Base-by-base conservation (phyloP, 306 rosid species). In the Urtica urens region DNA sequence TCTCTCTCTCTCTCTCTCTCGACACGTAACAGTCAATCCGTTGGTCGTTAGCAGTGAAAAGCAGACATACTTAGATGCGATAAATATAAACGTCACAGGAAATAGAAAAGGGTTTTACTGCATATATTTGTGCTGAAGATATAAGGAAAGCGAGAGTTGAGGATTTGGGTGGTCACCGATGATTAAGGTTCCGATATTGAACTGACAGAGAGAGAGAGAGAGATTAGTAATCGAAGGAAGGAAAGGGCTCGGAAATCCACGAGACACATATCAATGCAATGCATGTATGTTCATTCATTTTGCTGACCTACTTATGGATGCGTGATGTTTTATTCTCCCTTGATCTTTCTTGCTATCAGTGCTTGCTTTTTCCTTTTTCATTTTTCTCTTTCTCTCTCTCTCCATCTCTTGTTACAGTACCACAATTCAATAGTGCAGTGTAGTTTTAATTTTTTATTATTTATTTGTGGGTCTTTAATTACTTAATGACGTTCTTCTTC, bases 221-320 rank as follows among this genome's bases (percentile, higher is more conserved):
- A n/a, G n/a, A n/a, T n/a, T n/a, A n/a, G 4, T 7, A 35, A 35
- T 16, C n/a, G 37, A 31, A 31, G 37, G 13, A 31, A 31, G 37
- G 7, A 31, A 31, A 31, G 37, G 37, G 88, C 76, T 64, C 82
- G 67, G 80, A 77, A 76, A 58, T 70, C 73, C 82, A 83, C 18
- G 21, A 14, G 11, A 35, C 11, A 4, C n/a, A 35, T 14, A 4
- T 35, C 40, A 35, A 16, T 35, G 15, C n/a, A 35, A 3, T 35
- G 15, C 40, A 58, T 31, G 41, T 17, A 34, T 49, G 35, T 49
- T 21, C 34, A 55, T 48, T 50, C 72, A 49, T 62, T 52, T 56
- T 57, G 65, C 38, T 40, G 74, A 57, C 60, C 57, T 55, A 58
- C 65, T 30, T 58, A 7, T 71, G 42, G 65, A 65, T 39, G 45